Percentiles rank a stretch among this genome's conserved stretches.
phyloP scores from a whole-genome alignment of 306 rosid genomes.

The Cucumis sativus region Cucumber_9930_V3 NC_026655.2:26443001-26443500 shows the following conservation, averaged over 20 bases:
- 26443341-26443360: constrained; percentile 43
- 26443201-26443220: constrained; percentile 65
- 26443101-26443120: constrained; percentile 66
- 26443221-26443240: constrained; percentile 38
- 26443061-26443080: constrained; percentile 52
- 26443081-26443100: constrained; percentile 43
- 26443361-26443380: constrained; percentile 41
- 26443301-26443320: constrained; percentile 71
- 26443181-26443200: constrained; percentile 45
- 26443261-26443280: constrained; percentile 33
- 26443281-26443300: constrained; percentile 60
- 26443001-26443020: constrained; percentile 32
- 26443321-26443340: constrained; percentile 37
- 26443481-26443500: constrained; percentile 49
- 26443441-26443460: constrained; percentile 30
- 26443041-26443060: constrained; percentile 41
- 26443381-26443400: constrained; percentile 50
- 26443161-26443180: constrained; percentile 23
- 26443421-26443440: constrained; percentile 44
- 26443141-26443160: constrained; percentile 42
- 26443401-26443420: constrained; percentile 67
- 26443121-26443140: constrained; percentile 52
- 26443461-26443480: constrained; percentile 24
- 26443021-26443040: constrained; percentile 34
- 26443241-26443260: constrained; percentile 21